Percentiles rank a stretch among this genome's conserved stretches.
These are phyloP conservation scores for Fusarium sp. DNA, from an alignment of 2,329 filamentous ascomycete species.

Conservation along the genomic window DNA sequence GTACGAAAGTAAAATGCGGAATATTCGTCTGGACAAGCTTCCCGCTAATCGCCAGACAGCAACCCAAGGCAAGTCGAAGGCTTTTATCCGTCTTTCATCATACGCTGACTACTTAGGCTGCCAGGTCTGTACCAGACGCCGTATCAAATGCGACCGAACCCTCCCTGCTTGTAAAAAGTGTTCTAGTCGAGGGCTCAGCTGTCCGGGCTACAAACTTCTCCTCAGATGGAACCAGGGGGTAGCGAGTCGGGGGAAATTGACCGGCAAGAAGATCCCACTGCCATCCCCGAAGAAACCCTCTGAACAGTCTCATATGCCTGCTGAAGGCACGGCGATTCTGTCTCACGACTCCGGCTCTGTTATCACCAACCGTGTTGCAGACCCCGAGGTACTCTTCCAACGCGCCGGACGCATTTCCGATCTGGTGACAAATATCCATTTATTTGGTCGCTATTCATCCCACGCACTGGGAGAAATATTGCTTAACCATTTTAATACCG, in stretches of 20 bases:
- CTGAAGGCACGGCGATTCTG: too few relatives aligned
- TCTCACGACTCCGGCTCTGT: too few relatives aligned
- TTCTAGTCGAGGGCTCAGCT: background rate
- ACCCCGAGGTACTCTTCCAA: too few relatives aligned
- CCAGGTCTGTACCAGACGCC: constrained; percentile 4
- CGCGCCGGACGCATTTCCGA: too few relatives aligned
- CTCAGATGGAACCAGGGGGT: constrained; percentile 20
- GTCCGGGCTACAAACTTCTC: constrained; percentile 1
- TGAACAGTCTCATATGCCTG: too few relatives aligned
- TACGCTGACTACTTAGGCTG: background rate
- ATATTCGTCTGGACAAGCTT: constrained; percentile 6
- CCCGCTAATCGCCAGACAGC: constrained; percentile 4
- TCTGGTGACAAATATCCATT: background rate
- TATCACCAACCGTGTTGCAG: too few relatives aligned
- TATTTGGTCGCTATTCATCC: background rate
- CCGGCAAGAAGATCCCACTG: background rate
- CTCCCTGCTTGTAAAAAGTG: background rate
- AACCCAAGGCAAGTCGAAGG: background rate
- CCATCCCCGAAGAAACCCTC: background rate
- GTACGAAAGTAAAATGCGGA: background rate
- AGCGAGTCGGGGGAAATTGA: background rate
- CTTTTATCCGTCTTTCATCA: background rate
- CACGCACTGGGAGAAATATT: background rate
- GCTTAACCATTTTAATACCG: background rate
- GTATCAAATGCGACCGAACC: constrained; percentile 11